Base-by-base conservation (phyloP, 164 flowering plant species). In the Piper longum region DNA sequence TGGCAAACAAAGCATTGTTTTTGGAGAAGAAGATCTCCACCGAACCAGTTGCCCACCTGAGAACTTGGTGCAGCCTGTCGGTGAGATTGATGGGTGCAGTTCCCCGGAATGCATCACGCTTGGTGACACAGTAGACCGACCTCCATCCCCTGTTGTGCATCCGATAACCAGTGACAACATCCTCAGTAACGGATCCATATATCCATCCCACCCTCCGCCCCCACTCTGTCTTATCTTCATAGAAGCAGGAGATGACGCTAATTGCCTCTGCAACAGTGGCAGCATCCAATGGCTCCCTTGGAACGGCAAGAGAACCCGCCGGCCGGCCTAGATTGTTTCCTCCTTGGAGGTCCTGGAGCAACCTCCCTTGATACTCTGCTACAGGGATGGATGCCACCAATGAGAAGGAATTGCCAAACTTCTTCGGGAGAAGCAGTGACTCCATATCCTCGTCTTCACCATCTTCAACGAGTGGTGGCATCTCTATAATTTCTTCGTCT, bases 71-170 rank as follows among this genome's bases (percentile, higher is more conserved):
- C 2, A 92, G 86, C 63, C 98, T 69, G 67, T 89, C 98, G 0
- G 96, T 92, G 2, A 92, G 64, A 71, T 92, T 92, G 60, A 92
- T 92, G 0, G 98, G 98, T n/a, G 98, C 98, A 6, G 96, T 82
- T n/a, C 98, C 98, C 43, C 96, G 68, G 56, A 92, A 92, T 4
- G 98, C 96, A 70, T 92, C 98, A 3, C 90, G 62, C 61, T 84
- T 87, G 4, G 98, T 89, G 16, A 92, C 86, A 61, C 98, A 92
- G 64, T 92, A 92, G 1, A 92, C 73, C 14, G 98, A 92, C 69
- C 96, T 76, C 98, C 98, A 92, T 0, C 96, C 98, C 69, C 96
- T 71, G 44, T 92, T 92, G 66, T 92, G 98, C 98, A 92, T 92
- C 14, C 96, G 56, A 52, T 92, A 92, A 4, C 98, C 98, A 4